These are phyloP conservation scores for Trichothecium roseum DNA, from an alignment of 2,329 filamentous ascomycete genomes.

Conservation along the genomic window DNA sequence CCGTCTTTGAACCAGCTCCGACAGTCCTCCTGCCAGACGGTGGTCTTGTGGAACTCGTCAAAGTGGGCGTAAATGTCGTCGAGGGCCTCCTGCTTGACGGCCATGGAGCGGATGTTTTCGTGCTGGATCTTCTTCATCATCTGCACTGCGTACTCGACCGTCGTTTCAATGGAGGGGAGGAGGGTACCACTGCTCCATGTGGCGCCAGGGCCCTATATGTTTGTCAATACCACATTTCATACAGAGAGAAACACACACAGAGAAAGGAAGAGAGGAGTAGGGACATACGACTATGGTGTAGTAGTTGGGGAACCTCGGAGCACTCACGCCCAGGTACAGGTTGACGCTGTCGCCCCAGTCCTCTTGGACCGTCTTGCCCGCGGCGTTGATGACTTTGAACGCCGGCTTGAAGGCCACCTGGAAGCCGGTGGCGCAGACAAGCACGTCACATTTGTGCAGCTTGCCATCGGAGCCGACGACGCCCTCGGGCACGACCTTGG, in stretches of 20 bases:
- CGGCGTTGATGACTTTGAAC: constrained; percentile 26
- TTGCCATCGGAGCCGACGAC: constrained; percentile 16
- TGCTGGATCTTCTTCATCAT: constrained; percentile 27
- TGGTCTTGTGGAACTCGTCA: constrained; percentile 19
- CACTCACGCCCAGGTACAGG: constrained; percentile 33
- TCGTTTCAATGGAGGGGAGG: constrained; percentile 32
- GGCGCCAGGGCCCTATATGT: constrained; percentile 20
- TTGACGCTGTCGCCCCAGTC: constrained; percentile 33
- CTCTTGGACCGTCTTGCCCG: constrained; percentile 28
- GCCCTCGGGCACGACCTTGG: constrained; percentile 21
- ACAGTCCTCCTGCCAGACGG: constrained; percentile 22
- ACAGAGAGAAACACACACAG: no score
- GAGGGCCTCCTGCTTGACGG: constrained; percentile 21
- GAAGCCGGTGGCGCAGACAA: constrained; percentile 30
- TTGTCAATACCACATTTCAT: constrained; percentile 2
- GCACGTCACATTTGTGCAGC: constrained; percentile 18
- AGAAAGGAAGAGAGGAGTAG: no score
- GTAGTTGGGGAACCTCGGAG: constrained; percentile 35
- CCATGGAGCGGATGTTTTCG: constrained; percentile 21
- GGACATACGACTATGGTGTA: constrained; percentile 18
- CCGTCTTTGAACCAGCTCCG: constrained; percentile 24
- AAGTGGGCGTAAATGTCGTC: constrained; percentile 21
- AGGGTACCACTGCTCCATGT: constrained; percentile 33
- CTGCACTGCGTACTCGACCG: constrained; percentile 24
- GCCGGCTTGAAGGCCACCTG: constrained; percentile 26